These are phyloP conservation scores for Neocucurbitaria cava DNA, from an alignment of 2,329 filamentous ascomycete species.

Conservation along the genomic window DNA sequence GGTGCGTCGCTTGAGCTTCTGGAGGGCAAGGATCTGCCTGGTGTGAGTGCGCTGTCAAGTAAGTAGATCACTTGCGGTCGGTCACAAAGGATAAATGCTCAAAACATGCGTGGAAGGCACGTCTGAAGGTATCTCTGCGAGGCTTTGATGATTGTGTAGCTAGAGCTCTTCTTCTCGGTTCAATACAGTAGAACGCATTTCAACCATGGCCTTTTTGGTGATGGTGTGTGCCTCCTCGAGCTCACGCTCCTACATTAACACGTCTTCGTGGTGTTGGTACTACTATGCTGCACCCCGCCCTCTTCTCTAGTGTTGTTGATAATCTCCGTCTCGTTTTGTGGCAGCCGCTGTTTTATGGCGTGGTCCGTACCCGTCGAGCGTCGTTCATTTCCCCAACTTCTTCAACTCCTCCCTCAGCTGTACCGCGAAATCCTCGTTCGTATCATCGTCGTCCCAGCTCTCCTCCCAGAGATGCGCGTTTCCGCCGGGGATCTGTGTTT, in stretches of 20 bases:
- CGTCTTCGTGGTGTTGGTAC: slow-evolving; percentile 7
- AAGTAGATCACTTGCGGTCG: slow-evolving; percentile 57
- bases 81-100: slow-evolving; percentile 29
- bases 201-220: slow-evolving; percentile 4
- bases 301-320: background rate
- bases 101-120: slow-evolving; percentile 20
- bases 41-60: slow-evolving; percentile 87
- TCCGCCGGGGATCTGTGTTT: slow-evolving; percentile 80
- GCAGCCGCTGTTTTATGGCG: slow-evolving; percentile 2
- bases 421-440: slow-evolving; percentile 92
- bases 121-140: slow-evolving; percentile 42
- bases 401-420: slow-evolving; percentile 95
- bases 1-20: slow-evolving; percentile 95
- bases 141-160: slow-evolving; percentile 44
- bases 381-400: slow-evolving; percentile 77
- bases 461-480: slow-evolving; percentile 96
- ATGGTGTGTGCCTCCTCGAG: slow-evolving; percentile 10
- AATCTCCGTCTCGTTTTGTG: background rate
- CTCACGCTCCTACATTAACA: background rate
- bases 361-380: background rate
- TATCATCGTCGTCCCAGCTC: slow-evolving; percentile 99
- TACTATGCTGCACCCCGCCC: background rate
- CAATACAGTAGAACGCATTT: slow-evolving; percentile 24
- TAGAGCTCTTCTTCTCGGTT: slow-evolving; percentile 32
- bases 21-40: slow-evolving; percentile 96